A percentile compares a stretch with the other conserved stretches of the same genome.
phyloP scores from a whole-genome alignment of 2,329 filamentous ascomycete species.

The Aureobasidium sp. region DNA sequence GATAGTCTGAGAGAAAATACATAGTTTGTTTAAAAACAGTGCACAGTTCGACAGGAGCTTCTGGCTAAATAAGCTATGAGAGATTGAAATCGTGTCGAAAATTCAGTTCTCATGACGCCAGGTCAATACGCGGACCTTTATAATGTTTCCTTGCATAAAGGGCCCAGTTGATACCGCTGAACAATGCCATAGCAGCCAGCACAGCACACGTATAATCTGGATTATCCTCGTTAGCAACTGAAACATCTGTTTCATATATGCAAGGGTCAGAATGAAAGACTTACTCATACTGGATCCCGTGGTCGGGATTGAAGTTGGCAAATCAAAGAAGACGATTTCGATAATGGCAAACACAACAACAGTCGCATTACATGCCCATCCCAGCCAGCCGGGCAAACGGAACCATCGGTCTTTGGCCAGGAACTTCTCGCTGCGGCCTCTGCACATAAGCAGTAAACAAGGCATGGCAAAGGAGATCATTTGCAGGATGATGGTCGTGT shows the following conservation, averaged over 20 bases:
- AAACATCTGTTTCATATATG: too few relatives aligned
- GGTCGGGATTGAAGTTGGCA: not conserved
- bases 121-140: not conserved
- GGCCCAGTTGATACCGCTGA: not conserved
- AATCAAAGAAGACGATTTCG: constrained; percentile 17
- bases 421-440: constrained; percentile 13
- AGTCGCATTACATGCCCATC: constrained; percentile 16
- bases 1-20: too few relatives aligned
- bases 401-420: constrained; percentile 16
- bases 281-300: constrained; percentile 6
- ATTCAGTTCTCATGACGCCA: not conserved
- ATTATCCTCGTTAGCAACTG: not conserved
- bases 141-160: not conserved
- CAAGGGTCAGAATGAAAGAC: not conserved
- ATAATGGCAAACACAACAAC: constrained; percentile 13
- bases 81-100: too few relatives aligned
- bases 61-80: too few relatives aligned
- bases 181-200: constrained; percentile 1
- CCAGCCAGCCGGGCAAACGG: constrained; percentile 12
- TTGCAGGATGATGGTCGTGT: constrained; percentile 19
- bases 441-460: constrained; percentile 16
- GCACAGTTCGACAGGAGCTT: too few relatives aligned
- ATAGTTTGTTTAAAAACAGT: too few relatives aligned
- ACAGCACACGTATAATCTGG: constrained; percentile 12
- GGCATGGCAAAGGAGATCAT: constrained; percentile 21